phyloP scores from a whole-genome alignment of 176 grass and related monocot species.

The Zizania latifolia region DNA sequence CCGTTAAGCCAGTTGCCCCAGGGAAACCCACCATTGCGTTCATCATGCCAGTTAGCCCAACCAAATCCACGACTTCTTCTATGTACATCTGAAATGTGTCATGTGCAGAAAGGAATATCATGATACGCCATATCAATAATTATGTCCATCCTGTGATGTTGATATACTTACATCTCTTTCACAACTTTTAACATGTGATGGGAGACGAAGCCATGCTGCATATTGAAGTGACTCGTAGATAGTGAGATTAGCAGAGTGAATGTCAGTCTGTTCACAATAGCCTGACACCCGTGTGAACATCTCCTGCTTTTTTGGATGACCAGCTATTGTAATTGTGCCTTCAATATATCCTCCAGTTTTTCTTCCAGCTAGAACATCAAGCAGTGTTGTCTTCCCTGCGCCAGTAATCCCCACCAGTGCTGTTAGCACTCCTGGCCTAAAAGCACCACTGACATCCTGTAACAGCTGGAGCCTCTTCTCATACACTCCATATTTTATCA shows the following conservation, averaged over 20 bases:
- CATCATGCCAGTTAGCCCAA: constrained; percentile 59
- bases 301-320: constrained; percentile 81
- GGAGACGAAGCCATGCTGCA: constrained; percentile 85
- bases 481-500: constrained; percentile 55
- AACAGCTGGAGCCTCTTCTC: constrained; percentile 83
- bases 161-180: constrained; percentile 65
- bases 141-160: too few relatives aligned
- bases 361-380: too few relatives aligned
- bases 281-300: constrained; percentile 80
- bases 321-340: constrained; percentile 64
- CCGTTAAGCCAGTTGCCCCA: constrained; percentile 59
- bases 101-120: background rate
- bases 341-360: constrained; percentile 84
- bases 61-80: constrained; percentile 74
- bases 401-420: too few relatives aligned
- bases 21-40: constrained; percentile 72
- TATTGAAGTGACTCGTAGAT: constrained; percentile 73
- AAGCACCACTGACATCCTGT: too few relatives aligned
- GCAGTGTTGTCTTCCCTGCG: too few relatives aligned
- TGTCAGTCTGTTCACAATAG: constrained; percentile 88
- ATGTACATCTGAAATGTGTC: constrained; percentile 64
- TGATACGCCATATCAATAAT: constrained; percentile 14
- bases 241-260: constrained; percentile 74
- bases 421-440: too few relatives aligned
- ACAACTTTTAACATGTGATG: constrained; percentile 56